Evolutionary conservation across 805 yeast species (phyloP).

Genomic region (Tetrapisispora taiwanensis): DNA sequence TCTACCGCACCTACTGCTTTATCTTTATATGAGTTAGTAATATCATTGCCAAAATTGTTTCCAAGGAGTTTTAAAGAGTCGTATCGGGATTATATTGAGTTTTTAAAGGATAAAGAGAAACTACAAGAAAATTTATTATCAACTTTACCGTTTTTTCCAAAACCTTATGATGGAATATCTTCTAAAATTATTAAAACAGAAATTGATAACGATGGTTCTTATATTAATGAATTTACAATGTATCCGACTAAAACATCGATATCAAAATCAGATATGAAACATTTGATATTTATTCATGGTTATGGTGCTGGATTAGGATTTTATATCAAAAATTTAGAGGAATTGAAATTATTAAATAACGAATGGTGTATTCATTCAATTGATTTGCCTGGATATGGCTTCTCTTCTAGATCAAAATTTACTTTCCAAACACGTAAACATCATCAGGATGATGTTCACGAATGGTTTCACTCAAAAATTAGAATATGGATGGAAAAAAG

Average conservation of each 20-base stretch:
- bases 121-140: constrained; percentile 40
- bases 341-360: constrained; percentile 31
- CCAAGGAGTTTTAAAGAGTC: constrained; percentile 49
- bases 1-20: constrained; percentile 61
- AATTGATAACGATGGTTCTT: constrained; percentile 37
- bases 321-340: constrained; percentile 64
- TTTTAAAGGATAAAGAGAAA: constrained; percentile 28
- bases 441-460: constrained; percentile 20
- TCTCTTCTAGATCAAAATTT: constrained; percentile 72
- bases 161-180: constrained; percentile 19
- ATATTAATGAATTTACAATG: constrained; percentile 69
- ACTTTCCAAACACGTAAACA: constrained; percentile 28
- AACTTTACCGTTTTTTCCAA: constrained; percentile 39
- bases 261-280: constrained; percentile 21
- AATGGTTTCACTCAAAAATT: constrained; percentile 43
- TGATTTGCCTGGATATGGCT: constrained; percentile 85
- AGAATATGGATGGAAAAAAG: constrained; percentile 31
- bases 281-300: constrained; percentile 79
- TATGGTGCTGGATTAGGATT: constrained; percentile 93
- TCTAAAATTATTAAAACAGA: constrained; percentile 30
- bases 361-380: constrained; percentile 75
- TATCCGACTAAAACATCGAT: constrained; percentile 35
- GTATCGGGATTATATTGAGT: constrained; percentile 38
- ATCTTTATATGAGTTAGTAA: constrained; percentile 41
- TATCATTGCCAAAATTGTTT: constrained; percentile 38